A percentile compares a stretch with the other conserved stretches of the same genome.
phyloP scores from a whole-genome alignment of 2,329 filamentous ascomycete species.

The Fusarium armeniacum region DNA sequence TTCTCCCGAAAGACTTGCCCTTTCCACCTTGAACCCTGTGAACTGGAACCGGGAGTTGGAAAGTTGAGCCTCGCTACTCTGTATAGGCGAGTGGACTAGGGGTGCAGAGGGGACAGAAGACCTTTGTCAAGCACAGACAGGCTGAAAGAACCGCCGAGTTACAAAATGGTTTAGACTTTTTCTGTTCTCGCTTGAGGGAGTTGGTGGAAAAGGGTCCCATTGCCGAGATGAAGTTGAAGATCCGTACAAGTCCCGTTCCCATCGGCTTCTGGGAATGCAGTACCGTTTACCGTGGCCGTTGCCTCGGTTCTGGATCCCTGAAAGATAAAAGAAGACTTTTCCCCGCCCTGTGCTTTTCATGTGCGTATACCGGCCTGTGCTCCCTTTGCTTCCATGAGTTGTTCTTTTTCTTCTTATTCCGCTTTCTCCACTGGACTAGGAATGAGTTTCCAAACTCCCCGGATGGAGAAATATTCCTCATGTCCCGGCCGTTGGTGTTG shows the following conservation, averaged over 20 bases:
- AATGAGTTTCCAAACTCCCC: constrained; percentile 9
- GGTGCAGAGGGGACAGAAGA: background rate
- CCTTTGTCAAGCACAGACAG: constrained; percentile 15
- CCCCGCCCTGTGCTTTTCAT: background rate
- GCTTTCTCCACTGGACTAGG: constrained; percentile 13
- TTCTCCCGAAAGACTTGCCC: constrained; percentile 8
- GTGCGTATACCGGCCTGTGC: constrained; percentile 10
- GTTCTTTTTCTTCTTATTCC: constrained; percentile 8
- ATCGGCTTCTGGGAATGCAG: constrained; percentile 2
- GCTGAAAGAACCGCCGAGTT: constrained; percentile 37
- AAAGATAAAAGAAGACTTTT: constrained; percentile 20
- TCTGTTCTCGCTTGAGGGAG: background rate
- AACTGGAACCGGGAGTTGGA: constrained; percentile 1
- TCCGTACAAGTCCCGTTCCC: constrained; percentile 12
- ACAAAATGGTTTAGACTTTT: constrained; percentile 24
- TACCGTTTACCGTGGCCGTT: constrained; percentile 5
- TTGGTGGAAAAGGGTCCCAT: background rate
- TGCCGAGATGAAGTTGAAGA: constrained; percentile 26
- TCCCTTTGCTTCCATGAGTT: constrained; percentile 7
- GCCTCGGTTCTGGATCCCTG: constrained; percentile 22
- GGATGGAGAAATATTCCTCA: constrained; percentile 17
- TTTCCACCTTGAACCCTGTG: constrained; percentile 1
- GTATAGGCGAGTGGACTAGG: constrained; percentile 14
- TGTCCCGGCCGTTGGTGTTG: constrained; percentile 17
- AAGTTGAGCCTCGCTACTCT: background rate